Evolutionary conservation across 2,329 filamentous ascomycete genomes (phyloP).

Genomic region (Didymellaceae sp.): DNA sequence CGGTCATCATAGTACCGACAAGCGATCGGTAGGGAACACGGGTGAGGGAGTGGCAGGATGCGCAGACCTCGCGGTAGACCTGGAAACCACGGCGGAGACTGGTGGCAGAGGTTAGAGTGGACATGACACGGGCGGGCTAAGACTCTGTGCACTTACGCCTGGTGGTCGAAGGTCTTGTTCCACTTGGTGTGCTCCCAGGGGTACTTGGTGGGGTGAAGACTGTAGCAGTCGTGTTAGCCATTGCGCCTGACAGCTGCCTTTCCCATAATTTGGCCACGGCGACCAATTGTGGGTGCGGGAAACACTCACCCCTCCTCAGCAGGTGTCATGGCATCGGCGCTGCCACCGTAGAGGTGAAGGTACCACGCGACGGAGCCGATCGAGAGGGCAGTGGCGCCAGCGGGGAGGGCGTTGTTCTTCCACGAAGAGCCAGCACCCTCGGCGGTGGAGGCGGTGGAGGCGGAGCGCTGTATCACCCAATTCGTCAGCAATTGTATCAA

Average conservation of each 20-base stretch:
- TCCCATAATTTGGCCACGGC: slow-evolving; percentile 35
- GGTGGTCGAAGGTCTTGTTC: slow-evolving; percentile 96
- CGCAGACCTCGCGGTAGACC: slow-evolving; percentile 98
- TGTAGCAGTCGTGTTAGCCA: slow-evolving; percentile 52
- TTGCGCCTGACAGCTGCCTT: slow-evolving; percentile 26
- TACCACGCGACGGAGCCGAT: slow-evolving; percentile 95
- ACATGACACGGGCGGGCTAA: background rate
- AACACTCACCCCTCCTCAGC: slow-evolving; percentile 95
- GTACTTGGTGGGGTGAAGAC: slow-evolving; percentile 89
- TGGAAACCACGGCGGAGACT: slow-evolving; percentile 99
- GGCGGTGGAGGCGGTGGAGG: slow-evolving; percentile 73
- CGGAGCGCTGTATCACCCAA: slow-evolving; percentile 57
- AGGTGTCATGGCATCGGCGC: slow-evolving; percentile 86
- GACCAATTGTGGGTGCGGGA: slow-evolving; percentile 20
- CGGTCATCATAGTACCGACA: slow-evolving; percentile 90
- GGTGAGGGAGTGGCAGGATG: slow-evolving; percentile 94
- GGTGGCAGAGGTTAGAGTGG: slow-evolving; percentile 6
- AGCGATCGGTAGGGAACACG: slow-evolving; percentile 92
- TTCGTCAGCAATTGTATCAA: slow-evolving; percentile 43
- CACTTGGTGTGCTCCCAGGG: slow-evolving; percentile 95
- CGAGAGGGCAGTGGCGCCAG: slow-evolving; percentile 84
- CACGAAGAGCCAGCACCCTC: slow-evolving; percentile 76
- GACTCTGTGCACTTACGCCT: slow-evolving; percentile 71
- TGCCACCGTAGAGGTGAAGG: slow-evolving; percentile 92
- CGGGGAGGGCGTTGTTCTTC: slow-evolving; percentile 84